Conservation (phyloP, 257 asterid species). For the Solanum etuberosum region DNA sequence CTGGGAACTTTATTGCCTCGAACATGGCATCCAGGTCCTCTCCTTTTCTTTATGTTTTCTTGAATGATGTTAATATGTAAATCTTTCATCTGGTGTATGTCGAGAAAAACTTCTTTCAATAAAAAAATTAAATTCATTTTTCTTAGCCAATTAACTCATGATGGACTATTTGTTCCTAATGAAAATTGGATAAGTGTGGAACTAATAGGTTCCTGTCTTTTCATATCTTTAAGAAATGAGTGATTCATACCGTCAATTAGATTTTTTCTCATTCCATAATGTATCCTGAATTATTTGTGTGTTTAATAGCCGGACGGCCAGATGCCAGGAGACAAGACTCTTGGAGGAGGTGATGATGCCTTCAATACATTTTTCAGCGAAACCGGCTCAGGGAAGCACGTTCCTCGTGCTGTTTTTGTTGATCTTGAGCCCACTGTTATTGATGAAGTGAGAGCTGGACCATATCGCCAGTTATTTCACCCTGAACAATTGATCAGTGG, state of each 20-base stretch:
- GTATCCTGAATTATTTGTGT: background rate
- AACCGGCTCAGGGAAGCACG: slow-evolving; percentile 2
- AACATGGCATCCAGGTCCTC: slow-evolving; percentile 7
- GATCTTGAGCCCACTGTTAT: slow-evolving; percentile 8
- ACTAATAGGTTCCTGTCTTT: background rate
- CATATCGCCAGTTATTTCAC: slow-evolving; percentile 6
- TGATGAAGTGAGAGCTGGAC: slow-evolving; percentile 5
- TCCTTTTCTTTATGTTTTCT: background rate
- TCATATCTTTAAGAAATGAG: background rate
- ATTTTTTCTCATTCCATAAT: background rate
- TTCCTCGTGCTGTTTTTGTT: slow-evolving; percentile 3
- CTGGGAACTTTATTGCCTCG: slow-evolving; percentile 11
- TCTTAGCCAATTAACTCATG: background rate
- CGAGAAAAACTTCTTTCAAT: background rate
- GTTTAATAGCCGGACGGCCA: slow-evolving; percentile 1
- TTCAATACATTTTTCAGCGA: slow-evolving; percentile 7
- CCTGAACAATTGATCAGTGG: slow-evolving; percentile 9
- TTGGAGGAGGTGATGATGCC: slow-evolving; percentile 2
- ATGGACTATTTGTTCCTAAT: background rate
- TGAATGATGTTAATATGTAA: background rate
- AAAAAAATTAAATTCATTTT: background rate
- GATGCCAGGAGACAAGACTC: slow-evolving; percentile 1
- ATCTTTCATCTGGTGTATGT: background rate
- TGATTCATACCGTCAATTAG: background rate
- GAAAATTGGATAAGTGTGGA: background rate